These are phyloP conservation scores for Capronia coronata DNA, from an alignment of 2,329 filamentous ascomycete species.

Conservation along the genomic window DNA sequence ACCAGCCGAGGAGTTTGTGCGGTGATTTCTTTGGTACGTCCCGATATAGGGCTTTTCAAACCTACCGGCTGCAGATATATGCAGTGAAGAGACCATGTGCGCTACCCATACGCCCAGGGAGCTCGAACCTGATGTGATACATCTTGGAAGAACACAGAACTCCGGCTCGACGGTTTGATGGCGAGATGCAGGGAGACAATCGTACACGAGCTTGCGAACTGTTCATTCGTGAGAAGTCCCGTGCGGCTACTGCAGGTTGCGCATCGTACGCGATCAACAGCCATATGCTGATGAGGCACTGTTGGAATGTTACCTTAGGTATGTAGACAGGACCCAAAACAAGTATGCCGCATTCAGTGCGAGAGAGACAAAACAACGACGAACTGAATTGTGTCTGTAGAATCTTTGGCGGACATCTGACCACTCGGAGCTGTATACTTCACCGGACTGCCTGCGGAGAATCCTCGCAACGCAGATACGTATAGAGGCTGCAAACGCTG, in stretches of 20 bases:
- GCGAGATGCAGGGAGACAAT: no score
- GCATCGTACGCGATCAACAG: no score
- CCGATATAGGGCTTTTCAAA: neutral
- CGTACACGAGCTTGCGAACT: neutral
- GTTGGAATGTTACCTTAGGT: no score
- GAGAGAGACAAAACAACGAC: no score
- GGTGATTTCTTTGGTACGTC: neutral
- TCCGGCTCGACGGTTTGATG: neutral
- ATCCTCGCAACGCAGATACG: neutral
- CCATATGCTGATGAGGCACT: no score
- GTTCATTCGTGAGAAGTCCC: no score
- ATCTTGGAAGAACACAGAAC: neutral
- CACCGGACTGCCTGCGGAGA: slow-evolving; percentile 1
- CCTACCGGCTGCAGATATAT: neutral
- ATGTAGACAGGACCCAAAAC: no score
- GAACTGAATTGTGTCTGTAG: no score
- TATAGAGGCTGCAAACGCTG: no score
- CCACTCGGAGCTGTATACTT: neutral
- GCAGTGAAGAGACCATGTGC: neutral
- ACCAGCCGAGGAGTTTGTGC: neutral
- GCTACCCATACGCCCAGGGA: neutral
- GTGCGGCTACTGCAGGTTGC: no score
- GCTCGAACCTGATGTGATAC: neutral
- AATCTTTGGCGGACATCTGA: no score
- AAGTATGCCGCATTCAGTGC: no score